Percentiles rank a stretch among this genome's conserved stretches.
These are phyloP conservation scores for Lactarius akahatsu DNA, from an alignment of 768 basidiomycete species.

Conservation along the genomic window DNA sequence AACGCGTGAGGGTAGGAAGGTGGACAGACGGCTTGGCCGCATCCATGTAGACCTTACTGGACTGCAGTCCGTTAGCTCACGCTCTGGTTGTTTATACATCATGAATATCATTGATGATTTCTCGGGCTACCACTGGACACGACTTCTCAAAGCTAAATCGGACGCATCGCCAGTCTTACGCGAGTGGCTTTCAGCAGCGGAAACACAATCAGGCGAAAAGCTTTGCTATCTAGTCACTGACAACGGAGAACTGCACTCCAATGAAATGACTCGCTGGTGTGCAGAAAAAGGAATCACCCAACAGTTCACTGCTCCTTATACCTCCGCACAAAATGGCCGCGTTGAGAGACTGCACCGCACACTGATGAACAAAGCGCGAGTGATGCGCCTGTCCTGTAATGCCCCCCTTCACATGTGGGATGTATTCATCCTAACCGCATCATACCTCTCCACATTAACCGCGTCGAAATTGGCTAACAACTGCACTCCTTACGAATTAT, in stretches of 20 bases:
- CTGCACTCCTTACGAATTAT: background rate
- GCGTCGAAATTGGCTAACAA: constrained; percentile 24
- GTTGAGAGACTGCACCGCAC: constrained; percentile 5
- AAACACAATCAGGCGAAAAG: no score
- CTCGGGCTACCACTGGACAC: background rate
- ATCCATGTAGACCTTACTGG: background rate
- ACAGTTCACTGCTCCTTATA: constrained; percentile 8
- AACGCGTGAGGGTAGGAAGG: background rate
- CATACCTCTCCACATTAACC: constrained; percentile 8
- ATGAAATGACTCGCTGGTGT: constrained; percentile 4
- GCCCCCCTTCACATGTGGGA: no score
- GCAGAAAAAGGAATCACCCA: background rate
- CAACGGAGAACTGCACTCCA: constrained; percentile 3
- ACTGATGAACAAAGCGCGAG: background rate
- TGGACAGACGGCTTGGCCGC: background rate
- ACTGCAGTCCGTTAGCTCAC: background rate
- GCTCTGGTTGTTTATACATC: background rate
- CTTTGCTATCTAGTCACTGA: background rate
- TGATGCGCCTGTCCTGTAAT: no score
- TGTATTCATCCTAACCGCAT: background rate
- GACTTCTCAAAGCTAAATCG: background rate
- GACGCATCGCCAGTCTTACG: background rate
- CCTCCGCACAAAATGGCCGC: constrained; percentile 6
- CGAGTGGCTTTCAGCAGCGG: background rate
- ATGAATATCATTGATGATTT: no score